Evolutionary conservation across 768 basidiomycete genomes (phyloP), one percentile per base, ranked within the genome.

Genomic region (Pisolithus albus): DNA sequence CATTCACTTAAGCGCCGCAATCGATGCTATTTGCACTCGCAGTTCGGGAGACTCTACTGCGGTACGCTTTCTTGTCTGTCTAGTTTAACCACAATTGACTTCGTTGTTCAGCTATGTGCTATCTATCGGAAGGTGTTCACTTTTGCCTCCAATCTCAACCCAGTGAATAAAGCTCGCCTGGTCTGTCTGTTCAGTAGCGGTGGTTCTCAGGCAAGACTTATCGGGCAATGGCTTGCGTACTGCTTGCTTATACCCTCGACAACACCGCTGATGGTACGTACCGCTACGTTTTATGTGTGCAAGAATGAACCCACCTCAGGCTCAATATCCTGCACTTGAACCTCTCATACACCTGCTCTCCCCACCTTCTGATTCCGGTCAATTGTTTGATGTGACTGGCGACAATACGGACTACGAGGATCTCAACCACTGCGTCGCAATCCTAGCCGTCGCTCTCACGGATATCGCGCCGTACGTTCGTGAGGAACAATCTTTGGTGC

Each of bases 391-490:
- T 21, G 59, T 84, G 37, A 55, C 77, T 23, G 73, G 77, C 11
- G 72, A 77, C 18, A 81, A 50, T n/a, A 70, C 77, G 3, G 79
- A 87, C 64, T 89, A 82, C 52, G 75, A 81, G 32, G 75, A 78
- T 36, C 71, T 91, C 61, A 67, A 73, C 5, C 75, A 75, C 60
- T 70, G 80, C 54, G 69, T 83, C 13, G 67, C 71, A 18, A 75
- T 89, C 30, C 74, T 89, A n/a, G 72, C 74, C 21, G 66, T 79
- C 9, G 84, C 79, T 6, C 61, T 88, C 41, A 73, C 78, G 4
- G 76, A 84, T 52, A 70, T 89, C 28, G 72, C 75, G 18, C 75
- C 66, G 8, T 88, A 87, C 57, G 74, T 80, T 21, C n/a, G 40
- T 8, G 40, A 41, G 18, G 40, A 41, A 19, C 68, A 55, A 37